These are phyloP conservation scores for Kwoniella heveanensis DNA, from an alignment of 768 basidiomycete species.

Conservation along the genomic window DNA sequence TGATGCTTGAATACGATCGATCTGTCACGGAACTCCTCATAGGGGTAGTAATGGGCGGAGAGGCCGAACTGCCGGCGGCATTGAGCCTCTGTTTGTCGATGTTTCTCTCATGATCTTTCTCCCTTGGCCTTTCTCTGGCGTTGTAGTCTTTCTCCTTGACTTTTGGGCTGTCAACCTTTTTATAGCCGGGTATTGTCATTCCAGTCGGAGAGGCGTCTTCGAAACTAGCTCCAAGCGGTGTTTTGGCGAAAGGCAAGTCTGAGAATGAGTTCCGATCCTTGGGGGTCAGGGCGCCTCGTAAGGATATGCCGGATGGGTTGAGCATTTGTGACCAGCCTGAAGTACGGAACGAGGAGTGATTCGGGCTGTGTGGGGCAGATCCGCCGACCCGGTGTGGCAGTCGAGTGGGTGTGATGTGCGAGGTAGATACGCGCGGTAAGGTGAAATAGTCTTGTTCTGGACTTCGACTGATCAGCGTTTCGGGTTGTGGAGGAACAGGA, in stretches of 20 bases:
- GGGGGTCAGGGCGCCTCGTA: constrained; percentile 23
- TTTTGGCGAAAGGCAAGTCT: constrained; percentile 17
- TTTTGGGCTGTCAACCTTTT: constrained; percentile 5
- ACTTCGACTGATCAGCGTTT: constrained; percentile 19
- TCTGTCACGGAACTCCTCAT: constrained; percentile 14
- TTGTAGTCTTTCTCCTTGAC: constrained; percentile 7
- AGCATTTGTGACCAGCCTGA: constrained; percentile 50
- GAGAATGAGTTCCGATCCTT: constrained; percentile 24
- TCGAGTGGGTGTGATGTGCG: constrained; percentile 20
- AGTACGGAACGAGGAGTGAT: constrained; percentile 15
- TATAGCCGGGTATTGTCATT: constrained; percentile 9
- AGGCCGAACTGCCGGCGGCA: constrained; percentile 7
- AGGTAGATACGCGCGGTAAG: constrained; percentile 29
- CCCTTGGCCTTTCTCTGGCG: not conserved
- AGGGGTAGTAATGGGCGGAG: constrained; percentile 22
- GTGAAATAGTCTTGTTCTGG: constrained; percentile 49
- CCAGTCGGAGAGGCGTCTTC: constrained; percentile 24
- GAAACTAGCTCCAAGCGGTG: constrained; percentile 17
- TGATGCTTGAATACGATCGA: constrained; percentile 11
- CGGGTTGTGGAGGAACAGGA: constrained; percentile 23
- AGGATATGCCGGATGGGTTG: constrained; percentile 33
- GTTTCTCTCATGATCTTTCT: constrained; percentile 4
- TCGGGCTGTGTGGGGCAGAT: constrained; percentile 16
- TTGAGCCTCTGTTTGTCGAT: constrained; percentile 1
- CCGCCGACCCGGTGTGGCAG: constrained; percentile 12